These are phyloP conservation scores for Boletus insuetus DNA, from an alignment of 768 basidiomycete genomes.

Conservation along the genomic window DNA sequence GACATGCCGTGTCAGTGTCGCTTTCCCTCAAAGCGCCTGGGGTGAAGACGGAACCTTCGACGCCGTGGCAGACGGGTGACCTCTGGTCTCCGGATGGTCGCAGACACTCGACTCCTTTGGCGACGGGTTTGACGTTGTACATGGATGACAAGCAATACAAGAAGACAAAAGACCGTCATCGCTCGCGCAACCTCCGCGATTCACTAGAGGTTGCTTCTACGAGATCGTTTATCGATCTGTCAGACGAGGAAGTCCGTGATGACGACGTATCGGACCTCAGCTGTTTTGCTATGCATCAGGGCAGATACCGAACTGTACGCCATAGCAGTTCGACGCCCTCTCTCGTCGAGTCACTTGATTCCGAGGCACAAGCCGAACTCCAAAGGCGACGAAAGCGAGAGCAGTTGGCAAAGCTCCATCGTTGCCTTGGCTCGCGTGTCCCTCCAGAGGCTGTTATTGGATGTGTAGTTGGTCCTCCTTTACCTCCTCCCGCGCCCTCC, in stretches of 20 bases:
- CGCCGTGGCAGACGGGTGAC: constrained; percentile 37
- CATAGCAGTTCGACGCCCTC: constrained; percentile 44
- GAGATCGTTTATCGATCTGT: constrained; percentile 60
- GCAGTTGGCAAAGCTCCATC: constrained; percentile 76
- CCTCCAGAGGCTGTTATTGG: constrained; percentile 68
- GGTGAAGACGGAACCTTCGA: constrained; percentile 22
- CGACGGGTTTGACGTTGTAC: constrained; percentile 39
- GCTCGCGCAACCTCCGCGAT: constrained; percentile 10
- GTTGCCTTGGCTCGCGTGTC: constrained; percentile 81
- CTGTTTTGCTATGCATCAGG: constrained; percentile 27
- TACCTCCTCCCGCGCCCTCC: constrained; percentile 29
- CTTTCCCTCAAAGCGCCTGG: constrained; percentile 19
- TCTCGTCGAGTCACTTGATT: constrained; percentile 46
- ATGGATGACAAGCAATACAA: constrained; percentile 9
- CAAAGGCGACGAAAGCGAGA: constrained; percentile 69
- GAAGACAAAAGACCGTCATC: constrained; percentile 1
- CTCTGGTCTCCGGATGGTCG: constrained; percentile 34
- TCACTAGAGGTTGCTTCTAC: constrained; percentile 28
- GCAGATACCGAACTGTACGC: constrained; percentile 20
- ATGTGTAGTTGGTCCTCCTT: constrained; percentile 30
- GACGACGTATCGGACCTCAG: constrained; percentile 34
- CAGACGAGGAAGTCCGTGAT: constrained; percentile 52
- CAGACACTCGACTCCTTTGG: constrained; percentile 56
- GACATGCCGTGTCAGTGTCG: constrained; percentile 33
- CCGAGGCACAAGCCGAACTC: constrained; percentile 56